Percentiles rank a stretch among this genome's conserved stretches.
Conservation (phyloP, 1,284 basidiomycete species). For the Trichosporon ovoides region DNA sequence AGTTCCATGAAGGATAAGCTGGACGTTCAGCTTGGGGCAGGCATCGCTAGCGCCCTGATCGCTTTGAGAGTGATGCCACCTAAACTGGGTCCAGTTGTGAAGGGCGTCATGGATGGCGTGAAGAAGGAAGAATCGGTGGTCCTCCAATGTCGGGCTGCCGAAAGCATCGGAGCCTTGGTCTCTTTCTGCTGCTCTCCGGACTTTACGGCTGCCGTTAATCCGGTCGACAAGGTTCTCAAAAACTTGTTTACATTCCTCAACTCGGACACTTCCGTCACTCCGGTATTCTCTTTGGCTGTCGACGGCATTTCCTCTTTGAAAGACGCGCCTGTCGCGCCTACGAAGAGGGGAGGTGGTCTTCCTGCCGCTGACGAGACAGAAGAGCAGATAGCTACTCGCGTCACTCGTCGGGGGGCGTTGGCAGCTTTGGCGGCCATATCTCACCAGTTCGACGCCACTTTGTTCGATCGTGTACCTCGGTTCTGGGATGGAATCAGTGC, state of each 20-base stretch:
- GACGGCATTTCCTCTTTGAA: constrained; percentile 74
- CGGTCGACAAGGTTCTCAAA: constrained; percentile 91
- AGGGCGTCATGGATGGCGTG: constrained; percentile 95
- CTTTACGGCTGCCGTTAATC: constrained; percentile 54
- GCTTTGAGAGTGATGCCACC: constrained; percentile 75
- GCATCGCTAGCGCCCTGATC: constrained; percentile 85
- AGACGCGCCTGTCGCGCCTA: constrained; percentile 49
- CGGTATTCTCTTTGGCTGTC: constrained; percentile 67
- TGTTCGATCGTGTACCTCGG: constrained; percentile 75
- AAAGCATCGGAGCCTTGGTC: constrained; percentile 80
- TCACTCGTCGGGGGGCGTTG: constrained; percentile 71
- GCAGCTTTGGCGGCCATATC: constrained; percentile 78
- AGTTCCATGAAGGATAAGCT: constrained; percentile 76
- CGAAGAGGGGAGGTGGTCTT: constrained; percentile 44
- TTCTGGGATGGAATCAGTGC: constrained; percentile 92
- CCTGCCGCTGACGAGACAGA: constrained; percentile 42
- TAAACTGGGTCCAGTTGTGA: constrained; percentile 93
- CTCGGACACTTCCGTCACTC: constrained; percentile 81
- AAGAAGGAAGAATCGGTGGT: constrained; percentile 91
- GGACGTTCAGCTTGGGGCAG: constrained; percentile 80
- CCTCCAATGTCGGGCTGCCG: constrained; percentile 83
- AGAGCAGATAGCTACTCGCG: constrained; percentile 53
- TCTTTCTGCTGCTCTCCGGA: constrained; percentile 71
- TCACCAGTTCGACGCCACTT: constrained; percentile 63
- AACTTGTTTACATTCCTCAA: constrained; percentile 97